Evolutionary conservation across 2,329 filamentous ascomycete genomes (phyloP).

Genomic region (Aureobasidium melanogenum): DNA sequence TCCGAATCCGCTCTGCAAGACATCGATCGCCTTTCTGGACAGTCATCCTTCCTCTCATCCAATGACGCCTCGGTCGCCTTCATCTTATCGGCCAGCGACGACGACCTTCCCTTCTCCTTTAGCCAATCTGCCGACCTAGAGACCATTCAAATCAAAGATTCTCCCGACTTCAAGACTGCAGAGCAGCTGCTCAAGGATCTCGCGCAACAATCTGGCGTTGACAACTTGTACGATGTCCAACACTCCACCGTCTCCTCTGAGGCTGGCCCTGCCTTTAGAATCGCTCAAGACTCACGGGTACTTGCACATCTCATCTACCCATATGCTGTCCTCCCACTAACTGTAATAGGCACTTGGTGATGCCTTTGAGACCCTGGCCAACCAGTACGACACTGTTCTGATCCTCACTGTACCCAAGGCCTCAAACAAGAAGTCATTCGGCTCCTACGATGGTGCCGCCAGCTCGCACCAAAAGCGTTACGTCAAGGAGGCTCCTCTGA

Average conservation of each 20-base stretch:
- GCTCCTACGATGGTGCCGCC: slow-evolving; percentile 23
- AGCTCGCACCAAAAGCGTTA: slow-evolving; percentile 20
- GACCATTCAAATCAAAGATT: neutral
- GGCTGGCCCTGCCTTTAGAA: slow-evolving; percentile 1
- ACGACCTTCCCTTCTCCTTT: neutral
- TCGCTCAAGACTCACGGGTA: neutral
- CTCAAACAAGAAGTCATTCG: slow-evolving; percentile 21
- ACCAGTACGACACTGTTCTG: slow-evolving; percentile 16
- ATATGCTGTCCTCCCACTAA: neutral
- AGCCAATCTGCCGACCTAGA: neutral
- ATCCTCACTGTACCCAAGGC: slow-evolving; percentile 15
- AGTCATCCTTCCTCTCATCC: slow-evolving; percentile 32
- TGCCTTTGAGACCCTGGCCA: neutral
- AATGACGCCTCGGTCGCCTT: slow-evolving; percentile 17
- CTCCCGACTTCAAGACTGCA: slow-evolving; percentile 18
- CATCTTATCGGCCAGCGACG: slow-evolving; percentile 14
- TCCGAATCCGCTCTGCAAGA: slow-evolving; percentile 34
- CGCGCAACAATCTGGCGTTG: slow-evolving; percentile 19
- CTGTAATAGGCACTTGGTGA: neutral
- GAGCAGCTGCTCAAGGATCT: slow-evolving; percentile 24
- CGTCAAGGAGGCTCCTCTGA: slow-evolving; percentile 17
- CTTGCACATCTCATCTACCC: neutral
- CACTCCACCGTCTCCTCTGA: slow-evolving; percentile 1
- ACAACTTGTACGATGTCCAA: neutral
- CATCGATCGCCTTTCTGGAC: slow-evolving; percentile 38